Base-by-base conservation (phyloP, 140 eudicot genomes). In the Artemisia princeps region DNA sequence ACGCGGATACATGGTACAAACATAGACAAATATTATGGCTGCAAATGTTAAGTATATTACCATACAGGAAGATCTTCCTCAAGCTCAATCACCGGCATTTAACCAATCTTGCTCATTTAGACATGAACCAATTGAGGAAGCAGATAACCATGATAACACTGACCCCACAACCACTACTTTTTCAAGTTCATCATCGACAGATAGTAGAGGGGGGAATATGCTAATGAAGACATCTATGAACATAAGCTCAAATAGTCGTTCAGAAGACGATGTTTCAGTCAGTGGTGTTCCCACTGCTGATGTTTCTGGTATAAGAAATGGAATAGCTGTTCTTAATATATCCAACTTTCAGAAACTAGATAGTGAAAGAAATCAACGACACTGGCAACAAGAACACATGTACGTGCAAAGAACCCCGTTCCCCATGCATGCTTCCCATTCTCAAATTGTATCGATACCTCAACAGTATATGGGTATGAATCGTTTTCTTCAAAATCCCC, bases 11-110 rank as follows among this genome's bases (percentile, higher is more conserved):
- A 24, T 49, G 24, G 4, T 30, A 30, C 37, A 30, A 3, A 40
- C 42, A 24, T 15, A 23, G n/a, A 33, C 40, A 37, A n/a, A 57
- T 51, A 55, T 75, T 54, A 14, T 14, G 56, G 57, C 33, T 72
- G 44, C 57, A 64, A 72, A 64, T n/a, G 15, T 62, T 14, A 64
- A 53, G 46, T 70, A 52, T 64, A 44, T 67, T 53, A 71, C 11
- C 42, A 55, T 67, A 70, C 85, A 83, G 85, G 85, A 74, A 44
- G 78, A 77, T 49, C 56, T 70, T 58, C 56, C 71, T 23, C 64
- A 22, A 60, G 68, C 63, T 57, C 76, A 66, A 23, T 72, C 87
- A 37, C 79, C 77, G 59, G 74, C 37, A 44, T 53, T 75, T 61
- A 65, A 74, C 46, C 75, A 79, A 37, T 37, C 68, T 53, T 28